Conservation (phyloP, 352 stramenopile species). For the Pythium sukuiense region DNA sequence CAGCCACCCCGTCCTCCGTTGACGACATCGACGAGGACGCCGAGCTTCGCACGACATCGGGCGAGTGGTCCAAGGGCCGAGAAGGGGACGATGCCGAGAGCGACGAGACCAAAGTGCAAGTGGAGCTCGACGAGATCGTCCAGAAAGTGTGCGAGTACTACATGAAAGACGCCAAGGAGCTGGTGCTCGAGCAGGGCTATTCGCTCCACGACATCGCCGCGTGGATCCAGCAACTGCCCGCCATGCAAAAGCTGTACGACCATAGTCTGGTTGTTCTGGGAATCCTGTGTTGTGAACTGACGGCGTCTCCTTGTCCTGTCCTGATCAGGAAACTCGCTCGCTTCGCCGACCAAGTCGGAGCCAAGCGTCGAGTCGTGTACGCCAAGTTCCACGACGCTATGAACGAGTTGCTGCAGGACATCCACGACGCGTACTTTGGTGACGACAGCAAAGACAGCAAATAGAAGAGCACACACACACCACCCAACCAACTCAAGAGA, state of each 20-base stretch:
- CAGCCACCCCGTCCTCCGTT: conserved; percentile 15
- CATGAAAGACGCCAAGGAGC: conserved; percentile 75
- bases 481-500: neutral
- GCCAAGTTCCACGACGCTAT: conserved; percentile 73
- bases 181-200: conserved; percentile 67
- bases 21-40: conserved; percentile 31
- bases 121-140: conserved; percentile 78
- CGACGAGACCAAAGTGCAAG: conserved; percentile 63
- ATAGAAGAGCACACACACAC: conserved; percentile 21
- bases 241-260: conserved; percentile 80
- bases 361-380: conserved; percentile 50
- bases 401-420: conserved; percentile 71
- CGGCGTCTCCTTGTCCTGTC: too few relatives aligned
- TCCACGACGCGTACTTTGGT: conserved; percentile 58
- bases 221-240: conserved; percentile 77
- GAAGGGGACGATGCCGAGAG: conserved; percentile 21
- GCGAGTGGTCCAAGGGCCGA: conserved; percentile 25
- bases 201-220: conserved; percentile 66
- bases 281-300: too few relatives aligned
- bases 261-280: too few relatives aligned
- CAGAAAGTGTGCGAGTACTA: conserved; percentile 77
- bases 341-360: conserved; percentile 76
- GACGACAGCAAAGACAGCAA: conserved; percentile 54
- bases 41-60: conserved; percentile 23
- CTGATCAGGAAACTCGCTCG: conserved; percentile 66